phyloP scores from a whole-genome alignment of 257 asterid genomes.

The Nicotiana obtusifolia region DNA sequence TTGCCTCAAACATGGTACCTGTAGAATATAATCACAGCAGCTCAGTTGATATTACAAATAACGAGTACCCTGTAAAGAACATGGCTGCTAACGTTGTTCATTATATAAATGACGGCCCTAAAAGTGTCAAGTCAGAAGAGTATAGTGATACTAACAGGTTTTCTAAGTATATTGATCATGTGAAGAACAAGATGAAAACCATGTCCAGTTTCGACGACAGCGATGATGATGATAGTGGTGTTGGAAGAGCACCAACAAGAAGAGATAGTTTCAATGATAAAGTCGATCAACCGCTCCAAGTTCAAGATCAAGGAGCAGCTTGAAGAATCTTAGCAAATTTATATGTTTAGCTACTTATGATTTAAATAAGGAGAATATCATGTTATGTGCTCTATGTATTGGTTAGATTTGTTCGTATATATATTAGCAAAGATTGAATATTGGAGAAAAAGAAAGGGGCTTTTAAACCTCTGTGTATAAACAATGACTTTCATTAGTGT shows the following conservation, averaged over 20 bases:
- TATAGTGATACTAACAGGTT: conserved; percentile 1
- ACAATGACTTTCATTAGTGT: too few species aligned
- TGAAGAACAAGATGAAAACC: conserved; percentile 26
- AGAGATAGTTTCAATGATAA: conserved; percentile 47
- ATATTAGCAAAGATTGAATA: background rate
- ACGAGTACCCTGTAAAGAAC: background rate
- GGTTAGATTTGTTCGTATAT: background rate
- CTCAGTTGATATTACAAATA: background rate
- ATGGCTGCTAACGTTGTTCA: background rate
- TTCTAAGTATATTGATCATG: conserved; percentile 25
- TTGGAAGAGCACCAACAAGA: conserved; percentile 16
- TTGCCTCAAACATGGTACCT: background rate
- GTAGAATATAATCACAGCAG: background rate
- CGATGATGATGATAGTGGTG: background rate
- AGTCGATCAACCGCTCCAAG: conserved; percentile 24
- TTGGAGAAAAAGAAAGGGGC: background rate
- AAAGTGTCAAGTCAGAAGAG: background rate
- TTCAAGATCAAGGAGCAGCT: conserved; percentile 15
- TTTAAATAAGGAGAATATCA: background rate
- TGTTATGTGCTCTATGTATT: background rate
- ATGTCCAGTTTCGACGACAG: conserved; percentile 23
- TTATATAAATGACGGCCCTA: background rate
- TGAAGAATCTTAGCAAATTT: background rate
- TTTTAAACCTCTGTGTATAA: background rate
- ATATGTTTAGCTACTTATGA: background rate